phyloP scores from a whole-genome alignment of 2,329 filamentous ascomycete genomes.

The Monilinia vaccinii-corymbosi region DNA sequence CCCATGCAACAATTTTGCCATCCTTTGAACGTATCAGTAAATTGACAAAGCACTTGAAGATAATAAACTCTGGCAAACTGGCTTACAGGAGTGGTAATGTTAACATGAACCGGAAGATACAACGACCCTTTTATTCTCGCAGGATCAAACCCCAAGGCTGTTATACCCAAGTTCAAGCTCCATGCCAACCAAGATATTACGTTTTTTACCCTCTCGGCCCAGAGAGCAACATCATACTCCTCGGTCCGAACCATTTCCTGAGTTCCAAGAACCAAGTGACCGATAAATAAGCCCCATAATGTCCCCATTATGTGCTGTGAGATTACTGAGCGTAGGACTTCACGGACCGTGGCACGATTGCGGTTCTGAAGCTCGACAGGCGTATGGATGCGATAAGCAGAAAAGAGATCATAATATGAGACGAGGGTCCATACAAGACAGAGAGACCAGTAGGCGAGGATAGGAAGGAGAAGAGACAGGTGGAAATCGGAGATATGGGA shows the following conservation, averaged over 20 bases:
- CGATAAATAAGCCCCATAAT: neutral
- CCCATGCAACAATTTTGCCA: neutral
- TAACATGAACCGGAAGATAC: neutral
- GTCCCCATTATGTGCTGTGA: neutral
- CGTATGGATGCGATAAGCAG: conserved; percentile 50
- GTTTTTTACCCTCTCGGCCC: neutral
- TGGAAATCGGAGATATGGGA: conserved; percentile 70
- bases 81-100: neutral
- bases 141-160: neutral
- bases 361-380: conserved; percentile 79
- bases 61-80: neutral
- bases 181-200: neutral
- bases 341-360: conserved; percentile 73
- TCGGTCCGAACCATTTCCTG: neutral
- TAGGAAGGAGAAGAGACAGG: conserved; percentile 44
- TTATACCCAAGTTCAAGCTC: neutral
- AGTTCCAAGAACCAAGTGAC: neutral
- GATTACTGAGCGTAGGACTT: conserved; percentile 37
- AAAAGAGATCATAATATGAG: conserved; percentile 1
- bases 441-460: neutral
- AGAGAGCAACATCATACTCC: neutral
- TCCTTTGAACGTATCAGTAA: neutral
- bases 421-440: neutral
- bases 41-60: neutral
- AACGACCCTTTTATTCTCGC: neutral